Base-by-base conservation (phyloP, 805 yeast genomes). In the Zygotorulaspora florentina region DNA sequence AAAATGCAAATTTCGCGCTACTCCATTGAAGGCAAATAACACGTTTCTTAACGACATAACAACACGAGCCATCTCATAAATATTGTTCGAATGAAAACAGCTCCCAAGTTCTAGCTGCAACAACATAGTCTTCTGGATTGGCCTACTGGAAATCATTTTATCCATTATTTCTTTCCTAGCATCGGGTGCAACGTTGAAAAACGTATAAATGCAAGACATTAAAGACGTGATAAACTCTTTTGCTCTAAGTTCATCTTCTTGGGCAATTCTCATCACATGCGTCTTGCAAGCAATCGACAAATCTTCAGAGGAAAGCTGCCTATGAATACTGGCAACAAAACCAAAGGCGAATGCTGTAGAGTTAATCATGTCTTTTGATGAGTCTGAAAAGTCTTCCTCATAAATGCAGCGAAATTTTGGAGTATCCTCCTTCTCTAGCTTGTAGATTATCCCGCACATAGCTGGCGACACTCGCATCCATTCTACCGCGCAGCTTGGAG, bases 91-190 rank as follows among this genome's bases (percentile, higher is more conserved):
- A n/a, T 47, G 43, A 27, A 61, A 56, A n/a, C 57, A 49, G 39
- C 60, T 57, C 8, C 67, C 67, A 8, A 66, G 50, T 46, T 66
- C 70, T 20, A 65, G 47, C 40, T 65, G 69, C 10, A 66, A 45
- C 31, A 66, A 43, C 58, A 63, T 61, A 1, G 65, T 53, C 39
- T 62, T 65, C 47, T 65, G 70, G 26, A 66, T 58, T 3, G 68
- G 68, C 41, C 67, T 62, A 29, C 67, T 62, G 18, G 64, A 58
- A 10, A 64, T 56, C 54, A 65, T 58, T 40, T 65, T 66, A 39
- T 66, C 69, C 55, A 65, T 57, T 11, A 63, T 52, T 35, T 65
- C 70, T 40, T 59, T 59, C 12, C 66, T 62, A 8, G 69, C 66
- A 46, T 65, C 67, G 3, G 66, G 62, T 6, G 62, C 51, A 6